Percentiles rank a stretch among this genome's conserved stretches.
Evolutionary conservation across 169 alveolate species (phyloP).

Genomic region (Fabrea salina): DNA sequence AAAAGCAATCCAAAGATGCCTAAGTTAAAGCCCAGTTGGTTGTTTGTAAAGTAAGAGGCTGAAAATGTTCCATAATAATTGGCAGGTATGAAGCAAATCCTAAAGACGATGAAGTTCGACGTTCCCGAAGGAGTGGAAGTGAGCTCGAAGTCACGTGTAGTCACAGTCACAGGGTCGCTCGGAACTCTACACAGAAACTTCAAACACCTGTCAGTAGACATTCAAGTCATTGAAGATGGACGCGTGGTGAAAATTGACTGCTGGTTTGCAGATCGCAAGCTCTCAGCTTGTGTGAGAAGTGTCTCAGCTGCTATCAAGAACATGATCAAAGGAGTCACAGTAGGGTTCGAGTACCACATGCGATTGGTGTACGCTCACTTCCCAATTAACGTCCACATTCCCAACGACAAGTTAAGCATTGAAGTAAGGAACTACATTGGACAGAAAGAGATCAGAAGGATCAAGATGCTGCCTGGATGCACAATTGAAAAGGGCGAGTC

Average conservation of each 20-base stretch:
- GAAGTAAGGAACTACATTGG: slow-evolving; percentile 99
- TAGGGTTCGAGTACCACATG: slow-evolving; percentile 95
- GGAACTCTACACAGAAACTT: slow-evolving; percentile 95
- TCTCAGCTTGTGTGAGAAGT: slow-evolving; percentile 93
- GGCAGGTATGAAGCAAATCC: slow-evolving; percentile 45
- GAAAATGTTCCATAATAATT: slow-evolving; percentile 5
- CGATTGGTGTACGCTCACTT: slow-evolving; percentile 99
- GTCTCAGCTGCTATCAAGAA: slow-evolving; percentile 94
- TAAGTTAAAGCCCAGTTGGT: too few relatives aligned
- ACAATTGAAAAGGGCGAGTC: slow-evolving; percentile 87
- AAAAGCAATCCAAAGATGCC: too few relatives aligned
- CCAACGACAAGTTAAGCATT: slow-evolving; percentile 92
- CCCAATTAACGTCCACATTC: slow-evolving; percentile 97
- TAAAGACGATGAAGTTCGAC: slow-evolving; percentile 33
- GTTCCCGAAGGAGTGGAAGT: slow-evolving; percentile 84
- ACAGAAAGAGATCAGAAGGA: slow-evolving; percentile 95
- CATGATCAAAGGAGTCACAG: slow-evolving; percentile 98
- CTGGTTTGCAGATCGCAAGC: slow-evolving; percentile 94
- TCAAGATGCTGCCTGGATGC: slow-evolving; percentile 93
- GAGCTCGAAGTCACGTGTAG: slow-evolving; percentile 90
- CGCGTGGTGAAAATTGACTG: slow-evolving; percentile 86
- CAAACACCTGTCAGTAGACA: slow-evolving; percentile 95
- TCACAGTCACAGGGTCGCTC: slow-evolving; percentile 96
- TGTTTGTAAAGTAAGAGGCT: too few relatives aligned
- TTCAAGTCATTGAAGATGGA: slow-evolving; percentile 84